Evolutionary conservation across 768 basidiomycete genomes (phyloP), one percentile per base, ranked within the genome.

Genomic region (Boletus sp.): DNA sequence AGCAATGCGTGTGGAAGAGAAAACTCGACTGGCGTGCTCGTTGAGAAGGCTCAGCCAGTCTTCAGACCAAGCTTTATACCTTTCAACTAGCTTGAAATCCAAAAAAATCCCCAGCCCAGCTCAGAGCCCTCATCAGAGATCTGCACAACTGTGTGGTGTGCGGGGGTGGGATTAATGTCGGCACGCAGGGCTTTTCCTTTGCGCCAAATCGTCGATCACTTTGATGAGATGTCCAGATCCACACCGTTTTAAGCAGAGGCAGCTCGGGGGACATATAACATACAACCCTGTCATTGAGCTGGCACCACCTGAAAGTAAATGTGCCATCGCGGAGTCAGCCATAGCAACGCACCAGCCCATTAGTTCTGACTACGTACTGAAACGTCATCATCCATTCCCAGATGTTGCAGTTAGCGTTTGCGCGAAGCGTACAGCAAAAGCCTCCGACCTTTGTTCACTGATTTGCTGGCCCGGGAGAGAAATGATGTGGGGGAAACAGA

Each of bases 311-410:
- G 55, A 53, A 55, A 55, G 46, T 47, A 54, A 54, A 41, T 37
- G 36, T 45, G 46, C 41, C 55, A 48, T 68, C 68, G 66, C 68
- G 66, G 66, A 65, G 66, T 64, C 50, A 41, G 49, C 8, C 39
- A 40, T 56, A 33, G 55, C 32, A 54, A 64, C 36, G 33, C 18
- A 55, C 50, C 10, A 44, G n/a, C 39, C 44, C 29, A 52, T 20
- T 45, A 48, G 46, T 55, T 64, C 58, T 58, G 60, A 52, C 15
- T 24, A 52, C 63, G 33, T 51, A 63, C 61, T 39, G 12, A 39
- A 41, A 51, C 30, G 41, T 40, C 20, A 47, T 18, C 41, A 9
- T 17, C 37, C 30, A 46, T 56, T 32, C 37, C 54, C 57, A 60
- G 57, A 57, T 56, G 61, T 47, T 57, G 28, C 28, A 36, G 57